These are phyloP conservation scores for Eutrema salsugineum DNA, from an alignment of 441 rosid genomes.

Conservation along the genomic window DNA sequence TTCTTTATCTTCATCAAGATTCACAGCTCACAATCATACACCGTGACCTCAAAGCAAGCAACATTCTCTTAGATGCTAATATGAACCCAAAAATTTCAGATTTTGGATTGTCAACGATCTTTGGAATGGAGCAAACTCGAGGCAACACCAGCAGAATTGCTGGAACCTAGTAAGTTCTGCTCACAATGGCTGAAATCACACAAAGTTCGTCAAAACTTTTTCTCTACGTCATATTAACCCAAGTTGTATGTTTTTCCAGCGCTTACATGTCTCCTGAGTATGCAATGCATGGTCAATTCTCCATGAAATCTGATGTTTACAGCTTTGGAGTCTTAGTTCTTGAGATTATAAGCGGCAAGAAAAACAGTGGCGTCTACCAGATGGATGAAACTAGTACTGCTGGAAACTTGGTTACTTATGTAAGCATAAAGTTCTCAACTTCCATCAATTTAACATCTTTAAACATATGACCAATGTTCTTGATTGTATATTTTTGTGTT, in stretches of 20 bases:
- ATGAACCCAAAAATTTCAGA: slow-evolving; percentile 54
- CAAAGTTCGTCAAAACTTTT: not conserved
- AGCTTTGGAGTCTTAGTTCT: no score
- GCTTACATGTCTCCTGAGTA: slow-evolving; percentile 10
- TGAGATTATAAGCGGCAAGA: not conserved
- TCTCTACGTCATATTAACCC: not conserved
- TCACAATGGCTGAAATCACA: not conserved
- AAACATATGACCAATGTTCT: not conserved
- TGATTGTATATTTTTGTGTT: not conserved
- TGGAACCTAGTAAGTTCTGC: slow-evolving; percentile 46
- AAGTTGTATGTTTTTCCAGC: slow-evolving; percentile 8
- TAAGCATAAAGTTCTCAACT: not conserved
- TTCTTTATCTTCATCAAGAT: slow-evolving; percentile 53
- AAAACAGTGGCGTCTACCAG: slow-evolving; percentile 2
- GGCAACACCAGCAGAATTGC: slow-evolving; percentile 28
- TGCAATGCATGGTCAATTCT: no score
- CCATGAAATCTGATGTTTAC: no score
- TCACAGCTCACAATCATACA: slow-evolving; percentile 47
- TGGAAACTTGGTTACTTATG: slow-evolving; percentile 23
- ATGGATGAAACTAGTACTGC: slow-evolving; percentile 24
- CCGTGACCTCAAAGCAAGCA: slow-evolving; percentile 51
- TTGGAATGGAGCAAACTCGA: slow-evolving; percentile 36
- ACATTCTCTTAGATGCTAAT: slow-evolving; percentile 37
- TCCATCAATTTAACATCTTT: not conserved
- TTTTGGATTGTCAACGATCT: slow-evolving; percentile 44